Percentiles rank a stretch among this genome's conserved stretches.
Conservation (phyloP, 768 basidiomycete species). For the Leccinum olivaceopallidum region DNA sequence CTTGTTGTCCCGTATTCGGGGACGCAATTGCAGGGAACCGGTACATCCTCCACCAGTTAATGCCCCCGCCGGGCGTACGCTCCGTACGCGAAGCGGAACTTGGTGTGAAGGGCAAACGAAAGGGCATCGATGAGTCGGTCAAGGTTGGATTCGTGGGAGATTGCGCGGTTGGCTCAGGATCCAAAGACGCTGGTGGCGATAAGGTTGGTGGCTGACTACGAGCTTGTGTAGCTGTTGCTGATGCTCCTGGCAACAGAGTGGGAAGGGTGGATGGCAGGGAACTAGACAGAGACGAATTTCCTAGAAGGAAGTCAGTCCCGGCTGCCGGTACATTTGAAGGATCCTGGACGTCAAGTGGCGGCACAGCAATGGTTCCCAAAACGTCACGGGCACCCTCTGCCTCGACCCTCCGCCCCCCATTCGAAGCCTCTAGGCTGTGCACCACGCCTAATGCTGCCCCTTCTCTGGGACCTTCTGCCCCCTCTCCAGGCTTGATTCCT, state of each 20-base stretch:
- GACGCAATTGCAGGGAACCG: slow-evolving; percentile 72
- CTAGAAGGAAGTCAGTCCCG: slow-evolving; percentile 14
- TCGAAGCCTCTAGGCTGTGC: slow-evolving; percentile 24
- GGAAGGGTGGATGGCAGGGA: slow-evolving; percentile 9
- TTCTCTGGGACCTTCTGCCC: slow-evolving; percentile 7
- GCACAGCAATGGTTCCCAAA: slow-evolving; percentile 25
- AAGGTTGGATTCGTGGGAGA: slow-evolving; percentile 9
- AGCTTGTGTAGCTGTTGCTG: slow-evolving; percentile 2
- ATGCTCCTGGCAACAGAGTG: slow-evolving; percentile 7
- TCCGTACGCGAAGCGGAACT: slow-evolving; percentile 38
- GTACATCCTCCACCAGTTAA: slow-evolving; percentile 85
- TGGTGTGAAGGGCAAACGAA: slow-evolving; percentile 29
- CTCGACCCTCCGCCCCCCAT: slow-evolving; percentile 19
- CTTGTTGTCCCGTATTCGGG: slow-evolving; percentile 28
- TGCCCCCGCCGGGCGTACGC: slow-evolving; percentile 42
- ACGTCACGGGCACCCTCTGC: slow-evolving; percentile 22
- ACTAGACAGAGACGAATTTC: slow-evolving; percentile 13
- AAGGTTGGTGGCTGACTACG: slow-evolving; percentile 7
- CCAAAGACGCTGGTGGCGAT: slow-evolving; percentile 3
- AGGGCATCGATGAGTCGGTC: slow-evolving; percentile 30
- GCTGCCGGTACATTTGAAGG: slow-evolving; percentile 26
- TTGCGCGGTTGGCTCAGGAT: slow-evolving; percentile 1
- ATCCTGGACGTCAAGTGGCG: slow-evolving; percentile 16
- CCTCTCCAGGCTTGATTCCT: slow-evolving; percentile 6
- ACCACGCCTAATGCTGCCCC: slow-evolving; percentile 18